Conservation (phyloP, 2,329 filamentous ascomycete species). For the Pseudogymnoascus destructans region DNA sequence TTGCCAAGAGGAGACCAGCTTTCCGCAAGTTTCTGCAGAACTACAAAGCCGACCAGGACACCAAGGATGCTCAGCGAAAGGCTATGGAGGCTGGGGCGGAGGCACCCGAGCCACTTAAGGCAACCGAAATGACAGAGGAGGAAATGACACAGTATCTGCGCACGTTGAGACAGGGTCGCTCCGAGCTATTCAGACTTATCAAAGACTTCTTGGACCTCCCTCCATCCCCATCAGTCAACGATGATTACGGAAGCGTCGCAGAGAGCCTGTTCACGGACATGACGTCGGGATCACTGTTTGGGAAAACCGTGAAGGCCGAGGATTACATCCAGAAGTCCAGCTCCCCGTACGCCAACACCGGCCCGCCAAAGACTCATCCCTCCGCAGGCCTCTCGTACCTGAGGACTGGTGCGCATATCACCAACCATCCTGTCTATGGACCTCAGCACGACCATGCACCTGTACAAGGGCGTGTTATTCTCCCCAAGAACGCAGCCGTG, state of each 20-base stretch:
- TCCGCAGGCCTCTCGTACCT: slow-evolving; percentile 51
- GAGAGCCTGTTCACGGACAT: slow-evolving; percentile 4
- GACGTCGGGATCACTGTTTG: not conserved
- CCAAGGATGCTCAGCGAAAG: slow-evolving; percentile 25
- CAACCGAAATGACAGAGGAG: slow-evolving; percentile 34
- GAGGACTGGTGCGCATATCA: slow-evolving; percentile 38
- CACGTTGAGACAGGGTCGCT: slow-evolving; percentile 38
- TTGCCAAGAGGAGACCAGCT: slow-evolving; percentile 39
- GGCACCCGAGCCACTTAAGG: slow-evolving; percentile 24
- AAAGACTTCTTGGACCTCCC: slow-evolving; percentile 48
- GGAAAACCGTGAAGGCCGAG: slow-evolving; percentile 2
- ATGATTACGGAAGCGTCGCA: slow-evolving; percentile 1
- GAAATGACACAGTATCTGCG: slow-evolving; percentile 41
- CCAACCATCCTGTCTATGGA: slow-evolving; percentile 48
- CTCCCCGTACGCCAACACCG: slow-evolving; percentile 32
- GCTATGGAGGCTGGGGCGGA: slow-evolving; percentile 29
- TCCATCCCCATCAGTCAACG: slow-evolving; percentile 16
- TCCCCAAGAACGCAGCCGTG: slow-evolving; percentile 30
- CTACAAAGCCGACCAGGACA: slow-evolving; percentile 36
- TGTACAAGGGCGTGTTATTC: slow-evolving; percentile 43
- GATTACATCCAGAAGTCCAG: slow-evolving; percentile 17
- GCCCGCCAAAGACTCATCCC: slow-evolving; percentile 49
- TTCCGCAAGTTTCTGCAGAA: slow-evolving; percentile 42
- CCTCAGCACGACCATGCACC: slow-evolving; percentile 40
- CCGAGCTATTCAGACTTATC: slow-evolving; percentile 39